Evolutionary conservation across 2,329 filamentous ascomycete genomes (phyloP).

Genomic region (Diaporthe capsici): DNA sequence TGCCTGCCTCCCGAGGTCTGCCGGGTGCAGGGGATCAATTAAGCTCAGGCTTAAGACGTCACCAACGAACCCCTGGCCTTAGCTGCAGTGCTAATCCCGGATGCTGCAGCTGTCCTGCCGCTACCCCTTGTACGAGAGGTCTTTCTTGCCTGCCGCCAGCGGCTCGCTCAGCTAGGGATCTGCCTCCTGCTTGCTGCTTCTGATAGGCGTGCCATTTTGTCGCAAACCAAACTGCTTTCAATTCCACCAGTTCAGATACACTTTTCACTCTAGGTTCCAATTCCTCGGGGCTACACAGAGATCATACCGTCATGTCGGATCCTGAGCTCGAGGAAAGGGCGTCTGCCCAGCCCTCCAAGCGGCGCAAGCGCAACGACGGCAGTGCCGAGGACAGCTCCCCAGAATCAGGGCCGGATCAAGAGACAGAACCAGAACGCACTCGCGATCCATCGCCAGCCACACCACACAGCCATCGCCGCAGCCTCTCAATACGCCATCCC

Average conservation of each 20-base stretch:
- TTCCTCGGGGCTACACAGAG: background rate
- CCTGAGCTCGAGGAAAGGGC: constrained; percentile 37
- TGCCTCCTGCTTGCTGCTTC: background rate
- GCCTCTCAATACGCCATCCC: constrained; percentile 47
- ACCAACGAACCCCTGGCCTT: constrained; percentile 24
- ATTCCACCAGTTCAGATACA: background rate
- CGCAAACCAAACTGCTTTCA: constrained; percentile 1
- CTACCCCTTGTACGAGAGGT: background rate
- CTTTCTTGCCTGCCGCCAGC: constrained; percentile 16
- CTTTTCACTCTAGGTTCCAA: background rate
- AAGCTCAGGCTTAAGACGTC: constrained; percentile 27
- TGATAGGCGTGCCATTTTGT: background rate
- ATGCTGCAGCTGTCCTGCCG: constrained; percentile 9
- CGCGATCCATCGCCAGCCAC: constrained; percentile 27
- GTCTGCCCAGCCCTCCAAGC: constrained; percentile 54
- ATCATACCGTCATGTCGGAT: constrained; percentile 8
- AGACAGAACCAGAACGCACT: constrained; percentile 47
- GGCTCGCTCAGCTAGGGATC: background rate
- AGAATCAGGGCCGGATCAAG: constrained; percentile 47
- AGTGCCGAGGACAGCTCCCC: constrained; percentile 60
- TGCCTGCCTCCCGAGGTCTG: background rate
- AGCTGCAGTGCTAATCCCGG: constrained; percentile 4
- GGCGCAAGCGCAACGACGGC: constrained; percentile 58
- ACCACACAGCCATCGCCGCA: constrained; percentile 38
- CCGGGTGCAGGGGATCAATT: constrained; percentile 20